Base-by-base conservation (phyloP, 2,329 filamentous ascomycete genomes). In the Huntiella abstrusa region DNA sequence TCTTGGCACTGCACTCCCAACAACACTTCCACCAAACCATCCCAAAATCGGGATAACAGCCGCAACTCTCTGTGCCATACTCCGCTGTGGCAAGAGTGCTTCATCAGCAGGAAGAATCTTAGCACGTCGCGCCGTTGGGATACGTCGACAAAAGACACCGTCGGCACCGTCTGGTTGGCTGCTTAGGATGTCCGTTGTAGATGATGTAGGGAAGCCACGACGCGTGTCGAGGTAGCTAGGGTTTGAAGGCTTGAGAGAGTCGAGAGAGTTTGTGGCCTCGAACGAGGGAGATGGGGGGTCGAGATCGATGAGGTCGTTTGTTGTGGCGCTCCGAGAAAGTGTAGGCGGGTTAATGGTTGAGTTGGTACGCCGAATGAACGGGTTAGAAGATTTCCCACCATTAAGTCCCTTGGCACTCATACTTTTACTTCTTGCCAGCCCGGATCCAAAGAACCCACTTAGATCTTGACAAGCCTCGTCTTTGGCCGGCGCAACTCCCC, bases 1-100 rank as follows among this genome's bases (percentile, higher is more conserved):
- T 37, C 80, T 69, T 5, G 83, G 83, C 35, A 88, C 75, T 57
- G 80, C 71, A 56, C 76, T 77, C 4, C 83, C 83, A 55, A 88
- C 86, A 60, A 87, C 75, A 54, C 65, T 76, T 52, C 64, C 77
- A 40, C 75, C 77, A 56, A 86, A 80, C 75, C 79, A 85, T 54
- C 71, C 73, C 51, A 85, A 62, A 51, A 85, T 68, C 2, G 81
- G 81, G 36, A 85, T 73, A 46, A 70, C 72, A 52, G 71, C 70
- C 46, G 82, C 61, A 15, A 83, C 57, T 44, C 75, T 70, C 59
- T 83, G 77, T 33, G 70, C 64, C 47, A 75, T 67, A 2, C 77
- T 78, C 42, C 75, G 74, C 53, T 80, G 76, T 2, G 80, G 80
- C 11, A 80, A 70, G 22, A 85, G 67, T 6, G 81, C 81, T 60